Evolutionary conservation across 352 stramenopile species (phyloP).

Genomic region (Globisporangium apiculatum): DNA sequence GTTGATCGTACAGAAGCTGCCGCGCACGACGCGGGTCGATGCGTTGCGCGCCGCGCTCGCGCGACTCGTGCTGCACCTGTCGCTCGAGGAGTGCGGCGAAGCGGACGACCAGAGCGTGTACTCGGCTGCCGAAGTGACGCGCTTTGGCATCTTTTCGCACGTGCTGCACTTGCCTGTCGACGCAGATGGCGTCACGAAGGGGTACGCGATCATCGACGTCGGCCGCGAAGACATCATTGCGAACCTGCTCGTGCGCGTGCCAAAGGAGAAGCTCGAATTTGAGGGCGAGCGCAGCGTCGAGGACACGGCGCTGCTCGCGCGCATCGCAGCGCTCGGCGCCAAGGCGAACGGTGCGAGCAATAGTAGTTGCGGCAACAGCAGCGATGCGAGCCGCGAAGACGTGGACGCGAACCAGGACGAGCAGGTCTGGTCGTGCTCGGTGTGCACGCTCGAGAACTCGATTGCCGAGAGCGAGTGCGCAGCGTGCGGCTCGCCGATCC

Average conservation of each 20-base stretch:
- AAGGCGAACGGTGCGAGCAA: neutral
- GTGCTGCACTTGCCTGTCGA: conserved; percentile 57
- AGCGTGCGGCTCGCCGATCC: conserved; percentile 58
- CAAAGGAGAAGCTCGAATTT: conserved; percentile 50
- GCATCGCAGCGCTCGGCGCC: conserved; percentile 16
- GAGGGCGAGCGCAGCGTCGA: conserved; percentile 39
- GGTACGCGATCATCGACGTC: conserved; percentile 64
- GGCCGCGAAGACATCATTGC: conserved; percentile 55
- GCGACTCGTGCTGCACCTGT: conserved; percentile 53
- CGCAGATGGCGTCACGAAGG: conserved; percentile 29
- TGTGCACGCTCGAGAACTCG: conserved; percentile 69
- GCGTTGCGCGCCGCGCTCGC: conserved; percentile 36
- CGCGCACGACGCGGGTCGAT: conserved; percentile 36
- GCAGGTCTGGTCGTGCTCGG: conserved; percentile 46
- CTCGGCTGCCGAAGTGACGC: conserved; percentile 51
- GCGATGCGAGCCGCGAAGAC: neutral
- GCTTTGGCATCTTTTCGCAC: conserved; percentile 52
- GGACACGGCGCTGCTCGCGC: conserved; percentile 30
- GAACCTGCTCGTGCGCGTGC: conserved; percentile 36
- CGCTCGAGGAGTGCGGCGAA: conserved; percentile 69
- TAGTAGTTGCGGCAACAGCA: neutral
- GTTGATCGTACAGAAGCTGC: conserved; percentile 60
- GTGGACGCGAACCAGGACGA: conserved; percentile 11
- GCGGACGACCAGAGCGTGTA: conserved; percentile 71
- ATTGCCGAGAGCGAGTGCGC: conserved; percentile 47